Evolutionary conservation across 2,329 filamentous ascomycete species (phyloP), one percentile per base, ranked within the genome.

Genomic region (Diaporthe sp.): DNA sequence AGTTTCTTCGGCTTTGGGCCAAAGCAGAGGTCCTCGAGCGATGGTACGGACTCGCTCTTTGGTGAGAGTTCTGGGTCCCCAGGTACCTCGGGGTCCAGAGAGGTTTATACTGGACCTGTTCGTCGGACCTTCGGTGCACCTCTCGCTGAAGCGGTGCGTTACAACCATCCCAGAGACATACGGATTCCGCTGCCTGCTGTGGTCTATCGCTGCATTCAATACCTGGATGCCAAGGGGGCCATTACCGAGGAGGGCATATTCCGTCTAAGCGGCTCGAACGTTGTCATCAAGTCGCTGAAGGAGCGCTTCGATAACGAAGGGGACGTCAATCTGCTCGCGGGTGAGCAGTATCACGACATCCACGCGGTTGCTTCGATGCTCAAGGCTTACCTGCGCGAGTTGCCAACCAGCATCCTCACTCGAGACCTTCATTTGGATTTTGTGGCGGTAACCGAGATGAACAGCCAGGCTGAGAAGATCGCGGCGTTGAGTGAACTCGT

Each of bases 291-390:
- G 83, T 92, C 92, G 74, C 89, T 99, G 57, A 94, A 94, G 76
- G 96, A 98, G 82, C 92, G 96, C 3, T 99, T 99, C 86, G 98
- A 99, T 83, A 92, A 85, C 5, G 96, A 99, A 85, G 93, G 96
- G 60, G 97, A 99, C 81, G 90, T 99, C 77, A 95, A 98, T 81
- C 88, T 99, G 69, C 83, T 98, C 35, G 90, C 89, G 2, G 96
- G 96, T 75, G 93, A 93, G 67, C 92, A 94, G 74, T 97, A 96
- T 82, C 95, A 98, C 81, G 97, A 99, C 82, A 96, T 99, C 35
- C 96, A 99, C 82, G 97, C 97, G 0, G 94, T 99, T 15, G 97
- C 97, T 10, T 98, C 96, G 45, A 87, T 99, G 64, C 89, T 99
- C 80, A 99, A 99, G 85, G 88, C 97, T 66, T 99, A 98, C 82